These are phyloP conservation scores for Ilex aquifolium DNA, from an alignment of 257 asterid genomes.

Conservation along the genomic window DNA sequence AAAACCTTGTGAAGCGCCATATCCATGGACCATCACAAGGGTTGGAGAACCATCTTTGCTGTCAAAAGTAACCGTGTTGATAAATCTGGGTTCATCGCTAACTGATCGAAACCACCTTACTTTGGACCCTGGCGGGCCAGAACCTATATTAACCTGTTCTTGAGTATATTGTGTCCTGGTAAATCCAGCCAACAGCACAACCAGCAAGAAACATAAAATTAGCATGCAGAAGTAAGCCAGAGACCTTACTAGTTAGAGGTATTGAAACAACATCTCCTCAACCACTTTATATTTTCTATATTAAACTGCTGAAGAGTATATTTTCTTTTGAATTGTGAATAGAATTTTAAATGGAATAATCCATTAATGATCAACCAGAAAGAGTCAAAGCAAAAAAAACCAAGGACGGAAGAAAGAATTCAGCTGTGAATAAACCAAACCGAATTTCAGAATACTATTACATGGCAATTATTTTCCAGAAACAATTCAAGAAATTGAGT, in stretches of 20 bases:
- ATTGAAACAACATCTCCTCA: too few species aligned
- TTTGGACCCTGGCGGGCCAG: constrained; percentile 94
- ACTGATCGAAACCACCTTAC: constrained; percentile 89
- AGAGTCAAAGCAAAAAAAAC: too few species aligned
- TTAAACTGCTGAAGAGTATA: too few species aligned
- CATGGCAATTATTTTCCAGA: too few species aligned
- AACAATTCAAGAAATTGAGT: too few species aligned
- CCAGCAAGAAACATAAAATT: neutral
- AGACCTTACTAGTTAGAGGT: neutral
- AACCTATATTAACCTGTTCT: constrained; percentile 72
- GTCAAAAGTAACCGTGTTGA: constrained; percentile 82
- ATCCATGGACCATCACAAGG: constrained; percentile 94
- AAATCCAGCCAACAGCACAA: neutral
- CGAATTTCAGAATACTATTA: too few species aligned
- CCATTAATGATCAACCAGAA: too few species aligned
- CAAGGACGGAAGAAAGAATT: too few species aligned
- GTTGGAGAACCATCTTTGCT: constrained; percentile 89
- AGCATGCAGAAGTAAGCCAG: neutral
- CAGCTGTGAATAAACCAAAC: too few species aligned
- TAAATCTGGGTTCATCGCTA: constrained; percentile 75
- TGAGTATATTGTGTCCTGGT: constrained; percentile 72
- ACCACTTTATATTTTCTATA: too few species aligned
- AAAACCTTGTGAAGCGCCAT: constrained; percentile 97
- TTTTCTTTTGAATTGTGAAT: too few species aligned
- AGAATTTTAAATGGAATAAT: too few species aligned